Evolutionary conservation across 768 basidiomycete species (phyloP).

Genomic region (Kwoniella dendrophila): DNA sequence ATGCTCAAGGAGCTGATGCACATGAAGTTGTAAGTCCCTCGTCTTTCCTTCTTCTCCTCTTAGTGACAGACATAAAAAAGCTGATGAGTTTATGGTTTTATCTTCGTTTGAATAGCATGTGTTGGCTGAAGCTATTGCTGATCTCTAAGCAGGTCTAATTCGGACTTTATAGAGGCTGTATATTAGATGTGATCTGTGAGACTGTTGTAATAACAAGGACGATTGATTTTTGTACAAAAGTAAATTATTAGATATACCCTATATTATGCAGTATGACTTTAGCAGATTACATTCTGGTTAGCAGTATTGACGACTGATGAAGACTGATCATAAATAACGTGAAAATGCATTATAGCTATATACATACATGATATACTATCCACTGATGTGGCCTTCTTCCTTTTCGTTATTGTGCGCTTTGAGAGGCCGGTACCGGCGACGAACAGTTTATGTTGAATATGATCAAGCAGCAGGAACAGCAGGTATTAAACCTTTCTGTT

Average conservation of each 20-base stretch:
- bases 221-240: too few relatives aligned
- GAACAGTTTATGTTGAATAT: background rate
- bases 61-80: background rate
- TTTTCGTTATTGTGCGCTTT: background rate
- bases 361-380: slow-evolving; percentile 3
- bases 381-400: too few relatives aligned
- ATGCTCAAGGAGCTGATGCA: slow-evolving; percentile 26
- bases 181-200: too few relatives aligned
- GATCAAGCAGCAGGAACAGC: background rate
- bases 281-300: too few relatives aligned
- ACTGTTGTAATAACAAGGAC: too few relatives aligned
- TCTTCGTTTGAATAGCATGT: slow-evolving; percentile 1
- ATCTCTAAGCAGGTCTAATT: slow-evolving; percentile 7
- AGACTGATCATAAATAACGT: slow-evolving; percentile 1
- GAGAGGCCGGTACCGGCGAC: background rate
- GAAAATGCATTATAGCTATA: slow-evolving; percentile 12
- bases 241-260: too few relatives aligned
- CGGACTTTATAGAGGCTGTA: too few relatives aligned
- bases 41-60: background rate
- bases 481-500: slow-evolving; percentile 29
- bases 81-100: background rate
- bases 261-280: too few relatives aligned
- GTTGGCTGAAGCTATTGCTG: slow-evolving; percentile 16
- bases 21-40: slow-evolving; percentile 37
- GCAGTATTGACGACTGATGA: background rate